phyloP scores from a whole-genome alignment of 2,329 filamentous ascomycete species.

The Dactylellina leptospora region DNA sequence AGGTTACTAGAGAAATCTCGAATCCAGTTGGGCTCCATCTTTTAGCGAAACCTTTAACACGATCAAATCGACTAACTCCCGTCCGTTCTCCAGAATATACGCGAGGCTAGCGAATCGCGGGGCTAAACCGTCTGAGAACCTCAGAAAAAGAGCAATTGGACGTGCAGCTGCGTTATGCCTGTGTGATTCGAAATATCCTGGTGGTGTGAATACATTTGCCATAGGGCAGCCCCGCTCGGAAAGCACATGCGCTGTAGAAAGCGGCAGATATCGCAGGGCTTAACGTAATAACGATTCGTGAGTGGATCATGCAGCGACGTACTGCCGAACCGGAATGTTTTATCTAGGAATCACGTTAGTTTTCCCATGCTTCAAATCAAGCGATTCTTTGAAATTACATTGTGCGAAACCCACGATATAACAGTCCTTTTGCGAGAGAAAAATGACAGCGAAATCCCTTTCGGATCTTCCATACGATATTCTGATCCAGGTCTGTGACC shows the following conservation, averaged over 20 bases:
- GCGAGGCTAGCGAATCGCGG: too few species aligned
- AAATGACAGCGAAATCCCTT: conserved; percentile 7
- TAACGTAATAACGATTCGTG: background rate
- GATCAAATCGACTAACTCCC: too few species aligned
- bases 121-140: too few species aligned
- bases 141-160: background rate
- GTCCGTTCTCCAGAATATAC: too few species aligned
- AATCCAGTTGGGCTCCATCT: background rate
- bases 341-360: too few species aligned
- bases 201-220: background rate
- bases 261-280: background rate
- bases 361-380: too few species aligned
- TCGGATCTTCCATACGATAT: conserved; percentile 33
- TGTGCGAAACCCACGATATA: too few species aligned
- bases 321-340: too few species aligned
- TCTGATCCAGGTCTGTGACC: conserved; percentile 27
- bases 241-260: background rate
- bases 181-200: background rate
- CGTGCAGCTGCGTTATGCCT: background rate
- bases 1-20: background rate
- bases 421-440: too few species aligned
- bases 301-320: too few species aligned
- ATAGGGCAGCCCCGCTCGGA: background rate
- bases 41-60: conserved; percentile 4
- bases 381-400: too few species aligned